Evolutionary conservation across 2,329 filamentous ascomycete species (phyloP), one percentile per base, ranked within the genome.

Genomic region (Metarhizium guizhouense): DNA sequence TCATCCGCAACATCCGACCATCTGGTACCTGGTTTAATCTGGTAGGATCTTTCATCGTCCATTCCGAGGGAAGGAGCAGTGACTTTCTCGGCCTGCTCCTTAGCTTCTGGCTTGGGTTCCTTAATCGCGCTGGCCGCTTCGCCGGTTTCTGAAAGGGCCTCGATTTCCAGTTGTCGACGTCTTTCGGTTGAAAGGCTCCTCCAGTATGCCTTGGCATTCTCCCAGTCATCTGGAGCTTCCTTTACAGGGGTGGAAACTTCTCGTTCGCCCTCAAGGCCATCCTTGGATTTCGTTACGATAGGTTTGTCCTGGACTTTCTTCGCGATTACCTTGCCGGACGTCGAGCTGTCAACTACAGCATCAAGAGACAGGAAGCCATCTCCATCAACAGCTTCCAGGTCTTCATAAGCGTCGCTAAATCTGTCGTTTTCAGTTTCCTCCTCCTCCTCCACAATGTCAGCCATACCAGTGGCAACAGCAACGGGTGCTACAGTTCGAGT

Each of bases 341-440:
- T 54, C 11, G 86, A 83, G 50, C 78, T 83, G 20, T 85, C 80
- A 1, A 90, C 78, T 8, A 91, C 81, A 11, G 88, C 88, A 67
- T 91, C 80, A 7, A 92, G 75, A 4, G 87, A 91, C 64, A 83
- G 76, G 63, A 90, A 92, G 0, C 85, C 87, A 50, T 81, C 80
- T 2, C 79, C 80, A 43, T 87, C 84, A 4, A 77, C 64, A 14
- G 89, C 84, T 0, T 81, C 82, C 0, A 87, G 72, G 58, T 90
- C 86, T 68, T 92, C 88, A 54, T 86, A 86, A 1, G 88, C 88
- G 68, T 92, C 88, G 60, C 85, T 90, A 65, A 89, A 92, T 29
- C 88, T 78, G 58, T 80, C 85, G 52, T 72, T 74, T 55, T 84
- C 81, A 2, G 67, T 66, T 5, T 68, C 72, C n/a, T 79, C 74